Evolutionary conservation across 768 basidiomycete genomes (phyloP).

Genomic region (Hypholoma sublateritium): DNA sequence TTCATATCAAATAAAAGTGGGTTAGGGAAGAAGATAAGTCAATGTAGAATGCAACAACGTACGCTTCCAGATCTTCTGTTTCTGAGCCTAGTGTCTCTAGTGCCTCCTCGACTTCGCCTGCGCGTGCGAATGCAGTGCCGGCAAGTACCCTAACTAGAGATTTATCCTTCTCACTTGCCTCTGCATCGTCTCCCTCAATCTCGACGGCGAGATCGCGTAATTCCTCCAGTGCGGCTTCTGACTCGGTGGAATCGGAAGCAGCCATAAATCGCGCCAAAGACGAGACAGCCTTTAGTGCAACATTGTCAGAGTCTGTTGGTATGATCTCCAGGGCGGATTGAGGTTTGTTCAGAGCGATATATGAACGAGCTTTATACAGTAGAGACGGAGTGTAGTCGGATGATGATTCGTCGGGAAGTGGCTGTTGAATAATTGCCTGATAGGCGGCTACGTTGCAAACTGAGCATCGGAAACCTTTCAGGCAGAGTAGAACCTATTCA

Average conservation of each 20-base stretch:
- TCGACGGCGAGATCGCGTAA: conserved; percentile 86
- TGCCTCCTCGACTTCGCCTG: conserved; percentile 89
- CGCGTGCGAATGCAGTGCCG: conserved; percentile 82
- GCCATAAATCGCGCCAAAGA: conserved; percentile 73
- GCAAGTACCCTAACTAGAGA: conserved; percentile 76
- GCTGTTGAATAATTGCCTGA: conserved; percentile 52
- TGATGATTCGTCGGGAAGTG: conserved; percentile 60
- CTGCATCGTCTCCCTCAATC: conserved; percentile 76
- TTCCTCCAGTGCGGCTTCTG: conserved; percentile 70
- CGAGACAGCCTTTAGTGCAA: conserved; percentile 67
- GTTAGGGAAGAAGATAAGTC: background rate
- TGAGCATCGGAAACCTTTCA: background rate
- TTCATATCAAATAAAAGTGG: conserved; percentile 24
- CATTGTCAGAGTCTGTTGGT: conserved; percentile 56
- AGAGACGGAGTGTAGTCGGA: conserved; percentile 63
- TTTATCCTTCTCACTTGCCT: conserved; percentile 67
- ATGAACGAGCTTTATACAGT: conserved; percentile 79
- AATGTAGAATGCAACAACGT: conserved; percentile 25
- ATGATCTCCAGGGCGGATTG: conserved; percentile 56
- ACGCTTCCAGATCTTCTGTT: conserved; percentile 87
- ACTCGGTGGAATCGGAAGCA: conserved; percentile 39
- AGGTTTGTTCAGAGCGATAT: conserved; percentile 68
- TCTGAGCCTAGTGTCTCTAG: conserved; percentile 82
- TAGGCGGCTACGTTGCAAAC: conserved; percentile 50
- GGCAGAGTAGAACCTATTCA: conserved; percentile 20